Conservation (phyloP, 805 yeast genomes). For the Alloascoidea hylecoeti region DNA sequence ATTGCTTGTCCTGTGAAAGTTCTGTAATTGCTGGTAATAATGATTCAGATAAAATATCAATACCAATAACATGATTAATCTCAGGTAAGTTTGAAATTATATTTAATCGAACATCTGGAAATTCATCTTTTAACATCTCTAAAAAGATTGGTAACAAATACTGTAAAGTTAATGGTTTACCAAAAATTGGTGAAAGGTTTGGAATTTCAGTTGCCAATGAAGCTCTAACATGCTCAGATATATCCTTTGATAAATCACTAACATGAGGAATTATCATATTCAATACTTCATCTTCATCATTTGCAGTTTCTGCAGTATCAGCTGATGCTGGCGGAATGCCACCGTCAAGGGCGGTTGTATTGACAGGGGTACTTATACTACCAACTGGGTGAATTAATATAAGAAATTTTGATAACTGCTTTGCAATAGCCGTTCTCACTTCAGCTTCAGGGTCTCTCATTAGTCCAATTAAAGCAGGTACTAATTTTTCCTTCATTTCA, state of each 20-base stretch:
- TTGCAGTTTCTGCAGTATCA: not conserved
- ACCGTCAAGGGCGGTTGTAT: no score
- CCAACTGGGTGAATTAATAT: no score
- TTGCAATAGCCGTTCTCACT: conserved; percentile 89
- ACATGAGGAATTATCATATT: conserved; percentile 72
- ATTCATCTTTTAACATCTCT: conserved; percentile 92
- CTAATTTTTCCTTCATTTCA: conserved; percentile 36
- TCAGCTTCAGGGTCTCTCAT: conserved; percentile 93
- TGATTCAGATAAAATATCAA: conserved; percentile 72
- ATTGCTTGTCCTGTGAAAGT: conserved; percentile 88
- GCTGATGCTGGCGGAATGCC: no score
- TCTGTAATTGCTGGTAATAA: conserved; percentile 92
- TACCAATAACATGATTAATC: conserved; percentile 90
- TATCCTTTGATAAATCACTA: conserved; percentile 74
- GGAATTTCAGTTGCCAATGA: conserved; percentile 85
- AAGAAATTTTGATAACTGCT: conserved; percentile 55
- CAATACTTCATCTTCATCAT: conserved; percentile 41
- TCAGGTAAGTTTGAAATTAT: conserved; percentile 84
- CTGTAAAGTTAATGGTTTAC: conserved; percentile 73
- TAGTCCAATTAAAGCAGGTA: conserved; percentile 59
- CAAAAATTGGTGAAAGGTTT: conserved; percentile 72
- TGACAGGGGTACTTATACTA: no score
- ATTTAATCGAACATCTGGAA: conserved; percentile 89
- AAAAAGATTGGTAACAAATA: conserved; percentile 76
- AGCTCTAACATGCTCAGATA: conserved; percentile 85